Percentiles rank a stretch among this genome's conserved stretches.
Conservation (phyloP, 306 rosid genomes). For the Cucurbita ficifolia region DNA sequence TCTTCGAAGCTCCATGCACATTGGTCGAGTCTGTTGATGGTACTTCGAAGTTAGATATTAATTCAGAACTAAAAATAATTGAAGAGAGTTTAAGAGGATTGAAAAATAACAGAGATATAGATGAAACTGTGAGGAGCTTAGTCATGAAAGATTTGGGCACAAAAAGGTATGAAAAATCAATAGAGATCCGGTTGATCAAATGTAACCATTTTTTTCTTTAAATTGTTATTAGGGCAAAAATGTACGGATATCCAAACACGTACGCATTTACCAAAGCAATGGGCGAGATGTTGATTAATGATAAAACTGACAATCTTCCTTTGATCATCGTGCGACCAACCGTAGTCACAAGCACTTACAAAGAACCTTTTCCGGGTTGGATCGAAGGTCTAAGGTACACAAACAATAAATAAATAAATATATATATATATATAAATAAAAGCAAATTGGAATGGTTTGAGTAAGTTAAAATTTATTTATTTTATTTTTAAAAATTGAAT, state of each 20-base stretch:
- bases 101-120: constrained; percentile 16
- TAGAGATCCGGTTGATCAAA: too few species aligned
- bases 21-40: constrained; percentile 55
- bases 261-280: constrained; percentile 72
- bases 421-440: too few species aligned
- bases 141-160: constrained; percentile 63
- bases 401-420: too few species aligned
- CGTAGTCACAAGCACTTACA: constrained; percentile 53
- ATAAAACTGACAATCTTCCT: constrained; percentile 19
- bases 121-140: constrained; percentile 16
- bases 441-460: too few species aligned
- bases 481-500: too few species aligned
- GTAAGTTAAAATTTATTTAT: too few species aligned
- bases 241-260: constrained; percentile 73
- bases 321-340: constrained; percentile 50
- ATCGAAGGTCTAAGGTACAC: constrained; percentile 62
- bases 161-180: constrained; percentile 20
- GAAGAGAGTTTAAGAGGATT: constrained; percentile 22
- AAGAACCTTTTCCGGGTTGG: constrained; percentile 84
- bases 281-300: constrained; percentile 56
- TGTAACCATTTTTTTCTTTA: neutral
- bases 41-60: constrained; percentile 30
- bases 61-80: constrained; percentile 25
- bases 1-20: constrained; percentile 32
- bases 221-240: constrained; percentile 28